Evolutionary conservation across 805 yeast species (phyloP), one percentile per base, ranked within the genome.

Genomic region (Candida morakotiae): DNA sequence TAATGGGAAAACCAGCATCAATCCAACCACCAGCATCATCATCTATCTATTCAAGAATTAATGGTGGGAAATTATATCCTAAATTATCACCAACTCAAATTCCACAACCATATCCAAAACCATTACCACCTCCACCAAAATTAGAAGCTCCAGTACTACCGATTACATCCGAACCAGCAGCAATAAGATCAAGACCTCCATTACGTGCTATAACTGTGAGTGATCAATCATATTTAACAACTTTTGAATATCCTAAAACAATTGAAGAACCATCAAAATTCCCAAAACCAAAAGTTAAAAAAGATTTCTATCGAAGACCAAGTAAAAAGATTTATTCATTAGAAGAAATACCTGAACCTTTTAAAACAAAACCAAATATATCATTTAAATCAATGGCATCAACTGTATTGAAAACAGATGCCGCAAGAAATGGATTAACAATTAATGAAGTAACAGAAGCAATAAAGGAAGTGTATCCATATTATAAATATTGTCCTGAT

Each of bases 401-500:
- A 3, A 79, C 81, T 6, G 89, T 95, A 39, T 64, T 93, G 43
- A 73, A 84, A 43, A 75, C 81, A 28, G 75, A 74, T 45, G 76
- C 83, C 0, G 75, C 81, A 0, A 78, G 75, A 21, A 71, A 77
- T 34, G 96, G 96, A 18, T 77, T 87, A 78, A 62, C 63, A 3
- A 40, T 66, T 23, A 48, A 46, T 37, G 97, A 89, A 45, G 87
- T 93, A 31, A 83, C 87, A 59, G 83, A 83, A 37, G 86, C 87
- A 1, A 88, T 93, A 34, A 84, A 85, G 58, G 94, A 86, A 30
- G 59, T 85, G 9, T 91, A 83, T 60, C 98, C 98, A 2, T 93
- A 86, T 64, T 93, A 87, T 62, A 76, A 81, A 50, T 91, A 87
- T 60, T 89, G 97, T 51, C 91, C 95, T 0, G 95, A 88, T 58